phyloP scores from a whole-genome alignment of 495 filamentous ascomycete species.

The Podospora pseudopauciseta region DNA sequence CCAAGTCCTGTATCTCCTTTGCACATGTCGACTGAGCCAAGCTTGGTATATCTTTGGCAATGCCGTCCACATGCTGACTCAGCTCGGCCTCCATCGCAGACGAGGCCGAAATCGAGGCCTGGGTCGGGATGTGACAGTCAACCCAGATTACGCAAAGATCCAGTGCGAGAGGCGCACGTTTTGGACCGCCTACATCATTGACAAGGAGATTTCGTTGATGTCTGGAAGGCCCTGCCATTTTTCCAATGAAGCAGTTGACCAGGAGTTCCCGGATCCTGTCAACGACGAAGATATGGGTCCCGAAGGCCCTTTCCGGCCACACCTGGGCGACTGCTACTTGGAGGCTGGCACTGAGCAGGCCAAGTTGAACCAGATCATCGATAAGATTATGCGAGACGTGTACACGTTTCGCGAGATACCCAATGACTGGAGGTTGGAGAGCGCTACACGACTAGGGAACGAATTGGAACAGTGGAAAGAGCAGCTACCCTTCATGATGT shows the following conservation, averaged over 20 bases:
- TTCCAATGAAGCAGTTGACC: constrained; percentile 52
- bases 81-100: constrained; percentile 33
- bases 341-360: constrained; percentile 48
- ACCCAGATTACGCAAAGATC: constrained; percentile 24
- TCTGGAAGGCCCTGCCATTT: constrained; percentile 53
- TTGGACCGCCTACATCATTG: constrained; percentile 55
- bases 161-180: constrained; percentile 52
- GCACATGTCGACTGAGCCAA: constrained; percentile 25
- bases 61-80: constrained; percentile 23
- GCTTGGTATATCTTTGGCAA: constrained; percentile 30
- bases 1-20: constrained; percentile 27
- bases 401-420: constrained; percentile 46
- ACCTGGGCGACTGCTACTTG: constrained; percentile 41
- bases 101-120: constrained; percentile 22
- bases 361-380: constrained; percentile 24
- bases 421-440: constrained; percentile 39
- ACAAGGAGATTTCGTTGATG: constrained; percentile 56
- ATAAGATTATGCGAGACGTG: constrained; percentile 48
- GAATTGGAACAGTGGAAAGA: constrained; percentile 33
- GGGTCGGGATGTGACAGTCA: constrained; percentile 11
- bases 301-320: constrained; percentile 25
- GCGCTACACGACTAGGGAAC: constrained; percentile 38
- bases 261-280: constrained; percentile 49
- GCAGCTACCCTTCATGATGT: constrained; percentile 44
- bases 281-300: constrained; percentile 53